Evolutionary conservation across 768 basidiomycete genomes (phyloP), one percentile per base, ranked within the genome.

Genomic region (Hebeloma cylindrosporum): DNA sequence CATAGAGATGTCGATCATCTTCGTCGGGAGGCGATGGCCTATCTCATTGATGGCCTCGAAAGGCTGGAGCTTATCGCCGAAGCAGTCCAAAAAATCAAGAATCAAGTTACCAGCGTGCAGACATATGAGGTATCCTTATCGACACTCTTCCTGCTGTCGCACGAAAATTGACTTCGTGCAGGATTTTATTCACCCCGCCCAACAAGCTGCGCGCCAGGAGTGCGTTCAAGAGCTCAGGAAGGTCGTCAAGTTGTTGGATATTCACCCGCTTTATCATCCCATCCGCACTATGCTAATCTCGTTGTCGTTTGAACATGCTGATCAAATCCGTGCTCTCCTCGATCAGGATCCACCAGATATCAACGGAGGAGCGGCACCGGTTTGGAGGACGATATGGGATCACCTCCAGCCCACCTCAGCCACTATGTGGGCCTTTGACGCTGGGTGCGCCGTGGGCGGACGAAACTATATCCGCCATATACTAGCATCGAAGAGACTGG

Each of bases 211-310:
- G n/a, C n/a, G n/a, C n/a, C n/a, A n/a, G n/a, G n/a, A n/a, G n/a
- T n/a, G n/a, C n/a, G n/a, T n/a, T n/a, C n/a, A n/a, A n/a, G 54
- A 59, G 42, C 34, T 52, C 23, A 37, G 26, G 50, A 48, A 29
- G 17, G 25, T 52, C 23, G 23, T 41, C 32, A 34, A 43, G 4
- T 25, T 32, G 43, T 35, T 48, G 25, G 43, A 52, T 40, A 52
- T 48, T 40, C 11, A 41, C 23, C 51, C 51, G 16, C 47, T 40
- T 27, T 23, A 44, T 39, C 45, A 51, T 47, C 50, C 50, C 18
- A 42, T 51, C 21, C 40, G 40, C n/a, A 51, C 45, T 22, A 51
- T 51, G 50, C 45, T 47, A 8, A 33, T 42, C 29, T 22, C 41
- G 29, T 37, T 21, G 14, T 14, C 21, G 7, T 25, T 33, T 18